phyloP scores from a whole-genome alignment of 169 alveolate genomes.

The Eimeria sp. region DNA sequence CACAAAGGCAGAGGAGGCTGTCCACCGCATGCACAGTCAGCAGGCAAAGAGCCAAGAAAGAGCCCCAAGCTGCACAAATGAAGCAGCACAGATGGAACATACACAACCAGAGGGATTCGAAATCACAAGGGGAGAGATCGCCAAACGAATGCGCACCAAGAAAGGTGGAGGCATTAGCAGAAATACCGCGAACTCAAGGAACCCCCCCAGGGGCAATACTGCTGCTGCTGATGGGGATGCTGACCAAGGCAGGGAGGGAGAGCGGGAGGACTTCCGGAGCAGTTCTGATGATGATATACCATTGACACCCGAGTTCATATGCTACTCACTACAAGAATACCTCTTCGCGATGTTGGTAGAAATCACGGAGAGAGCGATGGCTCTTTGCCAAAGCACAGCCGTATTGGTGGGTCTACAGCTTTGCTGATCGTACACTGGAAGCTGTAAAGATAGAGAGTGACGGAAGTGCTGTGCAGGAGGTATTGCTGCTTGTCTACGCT shows the following conservation, averaged over 20 bases:
- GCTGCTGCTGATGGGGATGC: neutral
- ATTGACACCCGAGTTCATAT: conserved; percentile 86
- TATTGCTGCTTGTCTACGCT: too few species aligned
- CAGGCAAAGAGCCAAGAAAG: neutral
- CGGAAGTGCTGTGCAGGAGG: too few species aligned
- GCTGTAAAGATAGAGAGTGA: too few species aligned
- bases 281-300: neutral
- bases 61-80: too few species aligned
- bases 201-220: neutral
- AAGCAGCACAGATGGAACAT: neutral
- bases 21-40: conserved; percentile 14
- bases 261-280: neutral
- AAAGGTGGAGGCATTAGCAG: neutral
- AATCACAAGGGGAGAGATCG: neutral
- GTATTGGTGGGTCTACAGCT: conserved; percentile 88
- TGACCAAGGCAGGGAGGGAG: neutral
- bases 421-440: neutral
- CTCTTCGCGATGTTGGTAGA: conserved; percentile 99
- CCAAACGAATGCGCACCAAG: conserved; percentile 24
- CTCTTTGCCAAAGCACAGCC: conserved; percentile 96
- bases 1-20: conserved; percentile 78
- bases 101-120: neutral
- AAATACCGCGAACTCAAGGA: neutral
- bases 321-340: conserved; percentile 98
- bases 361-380: conserved; percentile 99